phyloP scores from a whole-genome alignment of 192 early-diverging fungal genomes.

The Backusella circina region DNA sequence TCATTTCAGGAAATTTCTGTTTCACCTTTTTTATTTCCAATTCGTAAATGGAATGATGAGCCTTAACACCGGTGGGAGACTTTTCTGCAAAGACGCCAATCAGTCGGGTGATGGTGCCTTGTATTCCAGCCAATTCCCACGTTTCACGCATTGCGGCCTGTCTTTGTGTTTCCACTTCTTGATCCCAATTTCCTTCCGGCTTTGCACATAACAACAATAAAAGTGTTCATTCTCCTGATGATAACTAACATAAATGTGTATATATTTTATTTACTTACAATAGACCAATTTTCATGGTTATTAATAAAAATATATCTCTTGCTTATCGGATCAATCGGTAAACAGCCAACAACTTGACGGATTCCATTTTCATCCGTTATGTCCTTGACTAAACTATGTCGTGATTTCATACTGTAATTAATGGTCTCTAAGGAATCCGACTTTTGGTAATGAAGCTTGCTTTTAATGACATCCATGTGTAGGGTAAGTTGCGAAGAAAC shows the following conservation, averaged over 20 bases:
- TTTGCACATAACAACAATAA: background rate
- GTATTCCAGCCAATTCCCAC: constrained; percentile 1
- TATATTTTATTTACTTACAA: too few relatives aligned
- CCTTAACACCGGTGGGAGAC: background rate
- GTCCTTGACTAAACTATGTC: constrained; percentile 17
- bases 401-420: constrained; percentile 17
- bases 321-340: background rate
- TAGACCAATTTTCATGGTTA: background rate
- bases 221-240: background rate
- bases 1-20: background rate
- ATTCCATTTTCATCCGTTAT: background rate
- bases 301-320: constrained; percentile 1
- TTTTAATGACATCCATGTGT: background rate
- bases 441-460: background rate
- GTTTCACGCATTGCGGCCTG: background rate
- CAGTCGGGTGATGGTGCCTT: background rate
- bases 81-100: constrained; percentile 1
- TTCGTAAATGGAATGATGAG: background rate
- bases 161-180: background rate
- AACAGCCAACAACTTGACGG: background rate
- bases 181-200: background rate
- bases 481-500: background rate
- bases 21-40: background rate
- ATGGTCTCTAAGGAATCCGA: background rate
- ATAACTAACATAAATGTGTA: background rate